Evolutionary conservation across 177 flowering plant species (phyloP).

Genomic region (Vitis hybrid): DNA sequence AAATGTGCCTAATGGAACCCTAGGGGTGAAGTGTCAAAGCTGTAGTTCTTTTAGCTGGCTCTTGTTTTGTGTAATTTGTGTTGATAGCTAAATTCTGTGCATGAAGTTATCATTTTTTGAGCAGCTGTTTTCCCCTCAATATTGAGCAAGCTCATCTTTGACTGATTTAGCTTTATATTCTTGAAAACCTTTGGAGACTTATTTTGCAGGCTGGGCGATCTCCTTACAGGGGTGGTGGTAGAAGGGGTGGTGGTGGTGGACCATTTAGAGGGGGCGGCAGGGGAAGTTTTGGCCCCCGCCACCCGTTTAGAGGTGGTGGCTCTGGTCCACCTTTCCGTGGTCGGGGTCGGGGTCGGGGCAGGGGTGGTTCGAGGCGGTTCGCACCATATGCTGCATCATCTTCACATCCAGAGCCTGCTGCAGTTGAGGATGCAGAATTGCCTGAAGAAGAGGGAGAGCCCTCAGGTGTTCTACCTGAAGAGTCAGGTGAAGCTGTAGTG

Average conservation of each 20-base stretch:
- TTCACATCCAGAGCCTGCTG: conserved; percentile 11
- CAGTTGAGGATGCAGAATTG: conserved; percentile 9
- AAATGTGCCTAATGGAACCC: no score
- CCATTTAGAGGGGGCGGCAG: conserved; percentile 8
- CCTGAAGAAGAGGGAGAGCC: not conserved
- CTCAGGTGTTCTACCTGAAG: not conserved
- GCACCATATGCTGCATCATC: conserved; percentile 13
- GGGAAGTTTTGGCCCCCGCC: conserved; percentile 13
- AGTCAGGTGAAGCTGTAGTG: conserved; percentile 4
- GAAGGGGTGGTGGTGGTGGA: conserved; percentile 36
- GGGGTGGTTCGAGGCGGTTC: conserved; percentile 29
- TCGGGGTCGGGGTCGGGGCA: conserved; percentile 39
- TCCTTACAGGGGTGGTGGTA: conserved; percentile 44
- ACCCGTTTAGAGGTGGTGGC: conserved; percentile 30
- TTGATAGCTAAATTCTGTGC: not conserved
- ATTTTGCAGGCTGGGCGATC: conserved; percentile 39
- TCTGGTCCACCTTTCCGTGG: conserved; percentile 26
- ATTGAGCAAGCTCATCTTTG: not conserved
- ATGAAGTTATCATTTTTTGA: not conserved
- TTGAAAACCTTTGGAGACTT: conserved; percentile 7
- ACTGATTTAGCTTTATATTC: not conserved
- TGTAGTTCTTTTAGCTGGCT: not conserved
- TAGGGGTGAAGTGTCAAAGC: no score
- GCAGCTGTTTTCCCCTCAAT: not conserved
- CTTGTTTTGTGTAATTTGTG: not conserved